Conservation (phyloP, 2,329 filamentous ascomycete genomes). For the Corynespora cassiicola region DNA sequence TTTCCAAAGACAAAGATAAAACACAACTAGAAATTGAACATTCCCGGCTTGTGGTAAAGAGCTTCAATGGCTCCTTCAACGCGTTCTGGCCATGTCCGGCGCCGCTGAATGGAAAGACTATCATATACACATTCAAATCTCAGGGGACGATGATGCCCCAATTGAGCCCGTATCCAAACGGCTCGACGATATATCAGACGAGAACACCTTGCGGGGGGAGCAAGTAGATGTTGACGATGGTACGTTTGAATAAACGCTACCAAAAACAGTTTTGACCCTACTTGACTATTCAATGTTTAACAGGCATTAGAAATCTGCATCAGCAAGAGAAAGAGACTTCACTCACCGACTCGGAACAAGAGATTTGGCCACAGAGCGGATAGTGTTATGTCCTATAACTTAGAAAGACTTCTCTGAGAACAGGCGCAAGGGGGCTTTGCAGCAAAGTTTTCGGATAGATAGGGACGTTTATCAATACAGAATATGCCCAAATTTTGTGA, state of each 20-base stretch:
- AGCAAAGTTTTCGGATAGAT: too few relatives aligned
- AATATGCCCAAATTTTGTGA: too few relatives aligned
- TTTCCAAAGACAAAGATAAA: slow-evolving; percentile 23
- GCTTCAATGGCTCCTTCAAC: slow-evolving; percentile 25
- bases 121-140: slow-evolving; percentile 15
- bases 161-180: slow-evolving; percentile 6
- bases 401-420: too few relatives aligned
- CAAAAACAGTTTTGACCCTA: too few relatives aligned
- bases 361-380: too few relatives aligned
- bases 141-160: slow-evolving; percentile 13
- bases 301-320: too few relatives aligned
- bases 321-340: too few relatives aligned
- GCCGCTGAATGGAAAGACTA: slow-evolving; percentile 22
- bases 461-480: too few relatives aligned
- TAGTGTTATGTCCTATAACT: too few relatives aligned
- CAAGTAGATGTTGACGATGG: slow-evolving; percentile 13
- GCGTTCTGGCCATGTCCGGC: slow-evolving; percentile 24
- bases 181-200: slow-evolving; percentile 8
- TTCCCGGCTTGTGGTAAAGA: slow-evolving; percentile 20
- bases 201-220: slow-evolving; percentile 7
- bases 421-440: too few relatives aligned
- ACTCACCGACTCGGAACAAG: too few relatives aligned
- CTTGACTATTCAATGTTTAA: too few relatives aligned
- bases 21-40: slow-evolving; percentile 24
- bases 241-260: slow-evolving; percentile 13